Evolutionary conservation across 441 rosid genomes (phyloP).

Genomic region (Croton laevigatus): DNA sequence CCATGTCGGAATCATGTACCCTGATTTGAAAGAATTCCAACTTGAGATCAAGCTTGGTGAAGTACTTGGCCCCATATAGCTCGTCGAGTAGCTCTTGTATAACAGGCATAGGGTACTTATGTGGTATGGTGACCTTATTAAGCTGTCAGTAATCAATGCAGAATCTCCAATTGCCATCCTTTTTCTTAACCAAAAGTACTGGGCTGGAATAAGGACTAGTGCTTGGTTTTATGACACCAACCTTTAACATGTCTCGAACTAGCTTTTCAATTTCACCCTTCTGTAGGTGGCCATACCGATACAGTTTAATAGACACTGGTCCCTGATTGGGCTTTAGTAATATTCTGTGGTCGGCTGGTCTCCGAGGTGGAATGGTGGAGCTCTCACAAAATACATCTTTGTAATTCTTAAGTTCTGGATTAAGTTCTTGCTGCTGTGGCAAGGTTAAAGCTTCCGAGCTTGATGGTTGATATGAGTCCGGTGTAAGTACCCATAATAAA

Average conservation of each 20-base stretch:
- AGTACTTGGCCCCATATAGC: too few relatives aligned
- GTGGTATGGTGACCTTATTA: too few relatives aligned
- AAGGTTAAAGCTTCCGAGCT: too few relatives aligned
- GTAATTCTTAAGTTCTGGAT: background rate
- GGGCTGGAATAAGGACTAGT: background rate
- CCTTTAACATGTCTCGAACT: background rate
- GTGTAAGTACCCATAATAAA: too few relatives aligned
- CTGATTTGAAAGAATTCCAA: too few relatives aligned
- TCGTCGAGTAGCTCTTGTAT: too few relatives aligned
- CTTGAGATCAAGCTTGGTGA: too few relatives aligned
- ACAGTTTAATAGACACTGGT: background rate
- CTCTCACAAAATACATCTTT: background rate
- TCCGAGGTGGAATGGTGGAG: background rate
- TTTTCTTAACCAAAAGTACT: background rate
- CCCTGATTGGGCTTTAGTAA: background rate
- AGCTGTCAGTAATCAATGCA: too few relatives aligned
- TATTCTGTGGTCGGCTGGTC: background rate
- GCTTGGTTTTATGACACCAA: background rate
- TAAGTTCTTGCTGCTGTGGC: too few relatives aligned
- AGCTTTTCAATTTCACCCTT: background rate
- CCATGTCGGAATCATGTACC: too few relatives aligned
- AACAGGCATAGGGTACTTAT: too few relatives aligned
- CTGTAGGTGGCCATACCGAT: background rate
- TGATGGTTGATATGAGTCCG: too few relatives aligned
- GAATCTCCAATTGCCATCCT: background rate